These are phyloP conservation scores for Candida pseudoviswanathii DNA, from an alignment of 1,139 yeast species.

Conservation along the genomic window DNA sequence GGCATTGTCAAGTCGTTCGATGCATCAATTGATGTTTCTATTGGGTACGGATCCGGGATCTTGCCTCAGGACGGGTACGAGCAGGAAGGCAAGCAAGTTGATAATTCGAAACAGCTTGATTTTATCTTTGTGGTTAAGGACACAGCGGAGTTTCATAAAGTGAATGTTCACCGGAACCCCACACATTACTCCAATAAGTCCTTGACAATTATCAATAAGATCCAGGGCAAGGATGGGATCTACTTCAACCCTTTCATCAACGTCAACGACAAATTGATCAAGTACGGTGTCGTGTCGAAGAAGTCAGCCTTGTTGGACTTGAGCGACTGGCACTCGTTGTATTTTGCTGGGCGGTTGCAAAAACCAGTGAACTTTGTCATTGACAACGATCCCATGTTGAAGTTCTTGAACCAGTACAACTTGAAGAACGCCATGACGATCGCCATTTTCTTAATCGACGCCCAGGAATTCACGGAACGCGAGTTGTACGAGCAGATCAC, in stretches of 20 bases:
- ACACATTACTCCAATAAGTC: slow-evolving; percentile 75
- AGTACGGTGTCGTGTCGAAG: slow-evolving; percentile 82
- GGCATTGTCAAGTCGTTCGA: slow-evolving; percentile 58
- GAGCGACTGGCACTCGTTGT: slow-evolving; percentile 79
- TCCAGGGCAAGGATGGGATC: slow-evolving; percentile 85
- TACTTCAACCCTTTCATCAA: slow-evolving; percentile 90
- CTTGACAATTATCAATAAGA: slow-evolving; percentile 58
- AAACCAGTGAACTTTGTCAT: slow-evolving; percentile 84
- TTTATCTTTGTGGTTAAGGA: slow-evolving; percentile 82
- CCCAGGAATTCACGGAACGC: slow-evolving; percentile 52
- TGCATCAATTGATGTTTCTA: slow-evolving; percentile 62
- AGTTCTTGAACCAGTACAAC: slow-evolving; percentile 73
- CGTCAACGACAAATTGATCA: slow-evolving; percentile 55
- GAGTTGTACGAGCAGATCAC: slow-evolving; percentile 79
- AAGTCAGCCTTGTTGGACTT: slow-evolving; percentile 66
- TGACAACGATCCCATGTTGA: slow-evolving; percentile 45
- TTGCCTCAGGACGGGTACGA: slow-evolving; percentile 71
- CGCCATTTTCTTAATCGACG: slow-evolving; percentile 55
- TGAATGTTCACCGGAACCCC: slow-evolving; percentile 66
- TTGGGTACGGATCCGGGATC: slow-evolving; percentile 97
- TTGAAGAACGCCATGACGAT: slow-evolving; percentile 76
- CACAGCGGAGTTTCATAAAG: slow-evolving; percentile 72
- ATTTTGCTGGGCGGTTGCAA: slow-evolving; percentile 90
- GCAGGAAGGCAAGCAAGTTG: slow-evolving; percentile 37
- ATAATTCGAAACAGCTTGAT: slow-evolving; percentile 62